Evolutionary conservation across 345 rosid genomes (phyloP), one percentile per base, ranked within the genome.

Genomic region (Adansonia digitata): DNA sequence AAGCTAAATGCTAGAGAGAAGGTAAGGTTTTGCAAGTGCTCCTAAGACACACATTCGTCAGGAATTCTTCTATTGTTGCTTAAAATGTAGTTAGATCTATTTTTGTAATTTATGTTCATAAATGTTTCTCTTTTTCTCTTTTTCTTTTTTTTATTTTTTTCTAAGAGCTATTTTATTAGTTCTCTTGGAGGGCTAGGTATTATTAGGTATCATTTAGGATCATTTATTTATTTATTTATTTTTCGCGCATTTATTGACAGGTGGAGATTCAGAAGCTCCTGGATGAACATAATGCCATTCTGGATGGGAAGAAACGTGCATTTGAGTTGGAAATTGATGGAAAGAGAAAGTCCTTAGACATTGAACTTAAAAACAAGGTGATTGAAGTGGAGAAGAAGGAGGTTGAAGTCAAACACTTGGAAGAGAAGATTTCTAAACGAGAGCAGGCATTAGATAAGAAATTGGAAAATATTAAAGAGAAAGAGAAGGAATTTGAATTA

Each of bases 381-480:
- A 29, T 56, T 60, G 97, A 93, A 66, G 77, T 95, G 77, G 93
- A 90, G 83, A 93, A 90, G 84, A 85, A 86, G 83, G 98, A 88
- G 81, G 85, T 86, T 78, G 98, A 91, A 81, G 81, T 91, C 79
- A 88, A 87, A 71, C 99, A 95, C 75, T 75, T 64, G 87, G 96
- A 95, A 81, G 97, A 93, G 81, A 95, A 95, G 84, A 74, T 88
- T 80, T 81, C 81, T 1, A 95, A 90, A 81, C 85, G 94, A 74
- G 99, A 95, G 84, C 90, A 85, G 53, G 88, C 92, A 8, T 61
- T 93, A 81, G 96, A 93, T 48, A 91, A 77, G 85, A 95, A 82
- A 76, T 53, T 81, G 61, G 96, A 95, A 77, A 95, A 90, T 77
- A 69, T 82, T 42, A 88, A 90, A 80, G 98, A 89, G 72, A 95